Conservation (phyloP, 805 yeast genomes). For the Yarrowia sp. region DNA sequence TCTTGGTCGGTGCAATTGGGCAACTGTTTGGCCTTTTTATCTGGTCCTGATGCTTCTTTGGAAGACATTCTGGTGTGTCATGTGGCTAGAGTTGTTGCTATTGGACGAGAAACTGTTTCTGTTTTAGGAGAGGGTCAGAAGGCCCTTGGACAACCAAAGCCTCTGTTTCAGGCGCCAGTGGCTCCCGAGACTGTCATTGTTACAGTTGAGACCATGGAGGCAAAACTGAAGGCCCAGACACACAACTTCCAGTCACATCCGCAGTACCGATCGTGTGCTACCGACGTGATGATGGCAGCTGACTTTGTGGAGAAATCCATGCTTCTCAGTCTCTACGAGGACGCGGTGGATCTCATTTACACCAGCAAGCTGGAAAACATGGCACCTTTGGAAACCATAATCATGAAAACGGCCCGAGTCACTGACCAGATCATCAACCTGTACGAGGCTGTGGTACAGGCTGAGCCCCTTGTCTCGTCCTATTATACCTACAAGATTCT, state of each 20-base stretch:
- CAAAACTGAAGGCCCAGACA: background rate
- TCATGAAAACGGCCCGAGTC: background rate
- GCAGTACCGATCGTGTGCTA: background rate
- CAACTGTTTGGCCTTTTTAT: conserved; percentile 15
- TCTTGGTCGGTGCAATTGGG: conserved; percentile 22
- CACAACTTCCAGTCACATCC: conserved; percentile 17
- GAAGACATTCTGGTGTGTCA: conserved; percentile 11
- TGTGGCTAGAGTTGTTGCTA: background rate
- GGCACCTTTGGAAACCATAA: background rate
- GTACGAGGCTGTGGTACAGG: background rate
- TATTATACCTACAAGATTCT: conserved; percentile 15
- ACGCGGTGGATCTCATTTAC: background rate
- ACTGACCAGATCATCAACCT: background rate
- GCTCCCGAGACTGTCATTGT: conserved; percentile 8
- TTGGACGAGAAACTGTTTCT: background rate
- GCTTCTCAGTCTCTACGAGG: background rate
- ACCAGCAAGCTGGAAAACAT: background rate
- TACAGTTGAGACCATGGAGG: background rate
- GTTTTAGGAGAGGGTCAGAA: conserved; percentile 14
- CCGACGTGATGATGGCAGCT: conserved; percentile 12
- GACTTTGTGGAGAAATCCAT: conserved; percentile 15
- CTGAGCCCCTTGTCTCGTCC: background rate
- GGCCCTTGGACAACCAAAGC: conserved; percentile 11
- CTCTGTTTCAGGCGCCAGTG: background rate
- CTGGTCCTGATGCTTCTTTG: conserved; percentile 15